A percentile compares a stretch with the other conserved stretches of the same genome.
Conservation (phyloP, 2,329 filamentous ascomycete species). For the Rugonectria rugulosa region DNA sequence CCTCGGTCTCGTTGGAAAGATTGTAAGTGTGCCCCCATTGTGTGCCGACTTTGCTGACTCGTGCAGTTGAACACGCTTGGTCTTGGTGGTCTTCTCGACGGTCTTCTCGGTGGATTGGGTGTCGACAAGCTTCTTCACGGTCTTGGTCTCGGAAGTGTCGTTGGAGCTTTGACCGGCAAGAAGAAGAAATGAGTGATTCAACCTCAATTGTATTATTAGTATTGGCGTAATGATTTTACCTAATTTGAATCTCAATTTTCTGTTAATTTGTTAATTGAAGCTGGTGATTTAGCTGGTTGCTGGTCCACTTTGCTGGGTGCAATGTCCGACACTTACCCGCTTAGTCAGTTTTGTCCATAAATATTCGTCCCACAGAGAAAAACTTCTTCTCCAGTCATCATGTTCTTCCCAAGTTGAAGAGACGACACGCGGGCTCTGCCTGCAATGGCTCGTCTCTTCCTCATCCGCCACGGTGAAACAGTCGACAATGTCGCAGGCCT, state of each 20-base stretch:
- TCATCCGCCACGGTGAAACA: conserved; percentile 89
- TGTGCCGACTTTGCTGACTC: conserved; percentile 29
- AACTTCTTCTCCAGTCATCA: not conserved
- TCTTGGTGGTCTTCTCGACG: conserved; percentile 81
- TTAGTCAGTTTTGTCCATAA: not conserved
- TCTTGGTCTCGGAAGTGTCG: conserved; percentile 68
- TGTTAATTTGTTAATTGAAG: not conserved
- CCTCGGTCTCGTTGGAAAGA: conserved; percentile 80
- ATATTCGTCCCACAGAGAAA: not conserved
- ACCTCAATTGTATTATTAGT: not conserved
- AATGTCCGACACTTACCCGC: not conserved
- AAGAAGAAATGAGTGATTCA: conserved; percentile 32
- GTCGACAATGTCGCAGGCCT: conserved; percentile 85
- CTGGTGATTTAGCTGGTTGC: not conserved
- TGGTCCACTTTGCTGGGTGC: not conserved
- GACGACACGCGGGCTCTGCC: conserved; percentile 10
- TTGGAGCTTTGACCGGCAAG: conserved; percentile 53
- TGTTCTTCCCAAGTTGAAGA: conserved; percentile 26
- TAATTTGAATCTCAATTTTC: not conserved
- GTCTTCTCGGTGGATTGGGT: conserved; percentile 78
- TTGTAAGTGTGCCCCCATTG: conserved; percentile 52
- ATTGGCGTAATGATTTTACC: conserved; percentile 1
- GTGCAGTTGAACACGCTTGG: conserved; percentile 75
- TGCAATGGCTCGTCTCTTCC: conserved; percentile 61
- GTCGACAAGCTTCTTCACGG: conserved; percentile 77